phyloP scores from a whole-genome alignment of 805 yeast species.

The Hanseniaspora lindneri region DNA sequence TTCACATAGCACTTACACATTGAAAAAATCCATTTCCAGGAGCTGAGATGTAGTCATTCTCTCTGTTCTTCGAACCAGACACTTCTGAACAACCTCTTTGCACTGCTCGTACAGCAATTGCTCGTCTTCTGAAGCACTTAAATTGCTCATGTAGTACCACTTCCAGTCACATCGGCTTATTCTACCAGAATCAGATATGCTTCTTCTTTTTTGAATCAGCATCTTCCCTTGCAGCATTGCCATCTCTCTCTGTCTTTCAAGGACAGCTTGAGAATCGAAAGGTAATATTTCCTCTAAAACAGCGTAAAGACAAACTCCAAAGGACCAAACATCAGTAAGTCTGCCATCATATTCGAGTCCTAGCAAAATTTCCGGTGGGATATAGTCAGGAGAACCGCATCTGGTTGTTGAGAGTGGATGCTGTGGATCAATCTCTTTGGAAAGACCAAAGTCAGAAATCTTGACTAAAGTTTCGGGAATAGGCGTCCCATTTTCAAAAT shows the following conservation, averaged over 20 bases:
- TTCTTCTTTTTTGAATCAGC: slow-evolving; percentile 23
- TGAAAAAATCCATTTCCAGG: slow-evolving; percentile 4
- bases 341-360: slow-evolving; percentile 88
- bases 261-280: slow-evolving; percentile 53
- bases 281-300: slow-evolving; percentile 80
- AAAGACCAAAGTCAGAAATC: slow-evolving; percentile 80
- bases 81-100: slow-evolving; percentile 14
- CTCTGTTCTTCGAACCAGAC: slow-evolving; percentile 16
- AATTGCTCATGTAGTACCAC: slow-evolving; percentile 48
- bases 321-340: slow-evolving; percentile 86
- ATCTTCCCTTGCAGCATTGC: slow-evolving; percentile 15
- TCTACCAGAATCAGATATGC: slow-evolving; percentile 60
- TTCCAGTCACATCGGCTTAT: slow-evolving; percentile 89
- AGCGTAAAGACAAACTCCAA: slow-evolving; percentile 83
- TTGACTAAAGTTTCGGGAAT: slow-evolving; percentile 33
- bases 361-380: slow-evolving; percentile 84
- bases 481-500: slow-evolving; percentile 18
- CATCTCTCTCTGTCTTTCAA: slow-evolving; percentile 26
- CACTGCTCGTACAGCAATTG: background rate
- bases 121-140: slow-evolving; percentile 16
- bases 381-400: slow-evolving; percentile 95
- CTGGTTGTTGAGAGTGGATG: slow-evolving; percentile 60
- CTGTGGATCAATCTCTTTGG: slow-evolving; percentile 46
- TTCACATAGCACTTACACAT: no score
- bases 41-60: background rate